Base-by-base conservation (phyloP, 2,329 filamentous ascomycete species). In the Botrytis fabae region DNA sequence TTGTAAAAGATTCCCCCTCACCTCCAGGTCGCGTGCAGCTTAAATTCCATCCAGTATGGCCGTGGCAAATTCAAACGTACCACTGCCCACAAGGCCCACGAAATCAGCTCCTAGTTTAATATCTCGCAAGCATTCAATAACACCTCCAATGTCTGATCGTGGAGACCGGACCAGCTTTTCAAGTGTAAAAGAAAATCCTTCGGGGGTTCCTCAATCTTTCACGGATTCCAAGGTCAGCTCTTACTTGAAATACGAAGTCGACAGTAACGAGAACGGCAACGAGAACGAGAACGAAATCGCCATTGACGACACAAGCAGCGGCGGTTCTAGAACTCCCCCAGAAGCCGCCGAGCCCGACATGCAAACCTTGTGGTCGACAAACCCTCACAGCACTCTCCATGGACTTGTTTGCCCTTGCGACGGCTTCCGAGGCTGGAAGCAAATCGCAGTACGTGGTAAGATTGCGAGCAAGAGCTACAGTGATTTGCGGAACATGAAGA, bases 351-450 rank as follows among this genome's bases (percentile, higher is more conserved):
- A 38, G 40, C 9, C 16, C 28, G 66, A 70, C 20, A 66, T 77
- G 72, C 64, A 68, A 48, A 74, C 70, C 3, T 75, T 78, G 74
- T 69, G 78, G 54, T 35, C 48, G 25, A 78, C 75, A 25, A 85
- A 86, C 77, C 88, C 88, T 72, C 80, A 86, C 77, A 89, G 86
- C 82, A 84, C 81, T 76, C 84, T 90, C 57, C 87, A 89, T 80
- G 87, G 87, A 73, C 87, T 86, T 79, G 89, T 87, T 83, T 86
- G 85, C 75, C 88, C 89, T 35, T 72, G 85, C 85, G 75, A 89
- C 76, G 85, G 83, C 80, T 90, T 90, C 80, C 85, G 84, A 75
- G 89, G 88, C 69, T 91, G 89, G 89, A 90, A 89, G 83, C 84
- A 86, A 78, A 90, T 90, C 79, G 85, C 85, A 72, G 84, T 90